Conservation (phyloP, 2,329 filamentous ascomycete genomes). For the Seiridium unicorne region DNA sequence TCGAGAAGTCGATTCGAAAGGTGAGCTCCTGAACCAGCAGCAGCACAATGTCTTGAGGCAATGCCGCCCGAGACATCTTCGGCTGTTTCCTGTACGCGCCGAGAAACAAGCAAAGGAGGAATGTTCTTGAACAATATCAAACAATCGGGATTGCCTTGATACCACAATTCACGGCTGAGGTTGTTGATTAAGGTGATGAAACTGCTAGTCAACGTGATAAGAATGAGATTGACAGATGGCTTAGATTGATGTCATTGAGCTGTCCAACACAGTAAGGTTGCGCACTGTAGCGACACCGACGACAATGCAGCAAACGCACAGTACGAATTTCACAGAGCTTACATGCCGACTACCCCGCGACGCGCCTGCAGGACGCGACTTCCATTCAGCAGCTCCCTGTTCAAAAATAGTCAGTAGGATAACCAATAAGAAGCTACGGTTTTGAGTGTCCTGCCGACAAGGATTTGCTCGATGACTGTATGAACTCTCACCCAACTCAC, state of each 20-base stretch:
- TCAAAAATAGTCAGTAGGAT: not conserved
- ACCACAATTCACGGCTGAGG: not conserved
- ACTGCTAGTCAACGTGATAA: not conserved
- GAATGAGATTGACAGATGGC: not conserved
- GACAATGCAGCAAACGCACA: not conserved
- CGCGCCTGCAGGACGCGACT: conserved; percentile 16
- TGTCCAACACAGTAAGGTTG: not conserved
- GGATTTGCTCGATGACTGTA: too few relatives aligned
- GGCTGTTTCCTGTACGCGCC: too few relatives aligned
- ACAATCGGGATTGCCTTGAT: not conserved
- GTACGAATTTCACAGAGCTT: not conserved
- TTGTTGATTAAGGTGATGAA: not conserved
- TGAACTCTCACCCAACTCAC: not conserved
- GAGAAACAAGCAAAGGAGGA: not conserved
- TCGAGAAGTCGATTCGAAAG: conserved; percentile 53
- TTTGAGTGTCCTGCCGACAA: too few relatives aligned
- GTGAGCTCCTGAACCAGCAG: conserved; percentile 60
- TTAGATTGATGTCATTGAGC: not conserved
- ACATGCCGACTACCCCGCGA: conserved; percentile 21
- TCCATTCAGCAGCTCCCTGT: not conserved
- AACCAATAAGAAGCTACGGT: not conserved
- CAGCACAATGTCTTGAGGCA: conserved; percentile 60
- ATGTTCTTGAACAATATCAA: not conserved
- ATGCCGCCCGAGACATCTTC: conserved; percentile 16
- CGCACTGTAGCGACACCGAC: not conserved